phyloP scores from a whole-genome alignment of 1,284 basidiomycete species.

The Neonothopanus nambi region DNA sequence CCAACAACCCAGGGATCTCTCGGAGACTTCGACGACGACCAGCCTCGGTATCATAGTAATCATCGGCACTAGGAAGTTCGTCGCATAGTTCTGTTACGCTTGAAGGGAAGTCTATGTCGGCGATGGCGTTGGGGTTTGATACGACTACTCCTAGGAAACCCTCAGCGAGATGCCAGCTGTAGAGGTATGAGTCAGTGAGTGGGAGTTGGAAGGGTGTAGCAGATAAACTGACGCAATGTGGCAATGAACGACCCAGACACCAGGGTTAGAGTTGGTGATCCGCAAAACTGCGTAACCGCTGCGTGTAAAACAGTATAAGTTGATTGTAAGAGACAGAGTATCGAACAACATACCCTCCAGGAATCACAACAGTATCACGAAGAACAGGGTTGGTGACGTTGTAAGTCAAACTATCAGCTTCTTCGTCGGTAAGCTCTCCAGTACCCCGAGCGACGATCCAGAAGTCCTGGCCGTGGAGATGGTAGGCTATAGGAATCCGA shows the following conservation, averaged over 20 bases:
- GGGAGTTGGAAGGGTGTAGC: no score
- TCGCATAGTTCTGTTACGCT: neutral
- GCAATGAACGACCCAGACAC: neutral
- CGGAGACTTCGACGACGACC: neutral
- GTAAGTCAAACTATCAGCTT: neutral
- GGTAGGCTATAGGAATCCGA: neutral
- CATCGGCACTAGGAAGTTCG: neutral
- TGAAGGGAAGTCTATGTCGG: neutral
- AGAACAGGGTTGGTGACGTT: neutral
- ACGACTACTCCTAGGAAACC: neutral
- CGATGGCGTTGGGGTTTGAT: neutral
- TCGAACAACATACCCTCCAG: neutral
- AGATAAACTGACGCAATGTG: neutral
- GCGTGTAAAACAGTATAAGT: no score
- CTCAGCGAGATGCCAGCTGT: neutral
- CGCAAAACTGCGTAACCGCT: neutral
- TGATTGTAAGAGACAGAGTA: no score
- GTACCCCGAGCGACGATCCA: neutral
- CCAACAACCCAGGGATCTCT: neutral
- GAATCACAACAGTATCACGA: neutral
- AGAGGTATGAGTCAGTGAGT: neutral
- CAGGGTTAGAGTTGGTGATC: neutral
- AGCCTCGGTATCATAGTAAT: neutral
- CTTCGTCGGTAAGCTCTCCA: neutral
- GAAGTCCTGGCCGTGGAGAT: slow-evolving; percentile 1